Evolutionary conservation across 495 filamentous ascomycete species (phyloP), one percentile per base, ranked within the genome.

Genomic region (Trichoderma parareesei): DNA sequence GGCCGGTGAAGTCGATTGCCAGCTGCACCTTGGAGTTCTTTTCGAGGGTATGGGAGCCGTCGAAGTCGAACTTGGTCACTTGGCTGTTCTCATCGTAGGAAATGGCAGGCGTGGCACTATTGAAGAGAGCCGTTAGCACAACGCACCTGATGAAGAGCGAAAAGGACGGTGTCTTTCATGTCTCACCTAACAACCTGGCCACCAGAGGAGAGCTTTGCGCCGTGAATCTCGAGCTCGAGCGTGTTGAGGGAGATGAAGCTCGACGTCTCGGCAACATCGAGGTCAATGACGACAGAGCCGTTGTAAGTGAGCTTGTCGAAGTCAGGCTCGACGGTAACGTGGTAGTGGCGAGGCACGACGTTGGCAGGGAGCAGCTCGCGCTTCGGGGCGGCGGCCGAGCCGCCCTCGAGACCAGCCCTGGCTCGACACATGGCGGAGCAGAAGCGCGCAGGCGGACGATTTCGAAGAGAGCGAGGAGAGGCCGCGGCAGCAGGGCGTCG

Each of bases 301-400:
- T 92, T 85, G 75, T 93, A 98, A 62, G 80, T 86, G 82, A 91
- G 98, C 33, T 67, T 85, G 78, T 71, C 79, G 80, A 73, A 90
- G 76, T 97, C 87, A 64, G 98, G 73, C 66, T 93, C 88, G 72
- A 98, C 84, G 33, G 86, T 89, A 63, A 98, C 82, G 71, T 85
- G 79, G 77, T 98, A 98, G 73, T 97, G 89, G 66, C 81, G 78
- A 1, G 94, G 92, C 74, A 92, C 93, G 71, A 91, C 85, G 69
- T 85, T 88, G 69, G 71, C 74, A 37, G 76, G 81, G 64, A 85
- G 79, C 62, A 81, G 76, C 61, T 85, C 82, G 66, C 82, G 75
- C 9, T 27, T 6, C 53, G 35, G 53, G 11, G 37, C 33, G 71
- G 82, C 81, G 33, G 76, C 71, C 77, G 82, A 78, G 69, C 71